These are phyloP conservation scores for Umbelopsis sp. DNA, from an alignment of 192 early-diverging fungal species.

Conservation along the genomic window DNA sequence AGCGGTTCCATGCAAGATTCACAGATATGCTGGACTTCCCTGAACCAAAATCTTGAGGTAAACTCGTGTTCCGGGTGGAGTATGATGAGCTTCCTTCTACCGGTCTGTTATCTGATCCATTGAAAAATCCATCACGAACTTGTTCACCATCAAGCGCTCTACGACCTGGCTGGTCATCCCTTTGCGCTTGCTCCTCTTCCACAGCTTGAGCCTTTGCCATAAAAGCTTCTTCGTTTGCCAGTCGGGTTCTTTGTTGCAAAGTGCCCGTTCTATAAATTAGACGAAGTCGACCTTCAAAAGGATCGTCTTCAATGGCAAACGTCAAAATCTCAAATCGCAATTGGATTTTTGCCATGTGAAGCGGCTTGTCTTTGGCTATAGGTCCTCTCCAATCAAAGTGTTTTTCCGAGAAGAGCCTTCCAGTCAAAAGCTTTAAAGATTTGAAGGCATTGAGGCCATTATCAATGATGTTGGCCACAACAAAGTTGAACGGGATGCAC, in stretches of 20 bases:
- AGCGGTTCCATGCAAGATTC: conserved; percentile 27
- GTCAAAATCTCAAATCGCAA: conserved; percentile 36
- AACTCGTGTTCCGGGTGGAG: conserved; percentile 28
- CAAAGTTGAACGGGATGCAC: conserved; percentile 41
- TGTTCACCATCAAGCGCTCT: conserved; percentile 10
- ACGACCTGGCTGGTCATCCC: not conserved
- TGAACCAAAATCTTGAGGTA: conserved; percentile 33
- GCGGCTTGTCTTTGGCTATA: conserved; percentile 25
- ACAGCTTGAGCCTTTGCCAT: conserved; percentile 38
- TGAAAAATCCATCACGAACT: conserved; percentile 8
- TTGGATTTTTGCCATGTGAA: conserved; percentile 29
- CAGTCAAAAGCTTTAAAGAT: conserved; percentile 29
- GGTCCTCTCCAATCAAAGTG: conserved; percentile 32
- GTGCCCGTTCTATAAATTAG: conserved; percentile 41
- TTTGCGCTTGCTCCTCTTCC: conserved; percentile 12
- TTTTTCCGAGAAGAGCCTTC: conserved; percentile 27
- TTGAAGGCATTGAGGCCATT: conserved; percentile 36
- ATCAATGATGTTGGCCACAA: conserved; percentile 42
- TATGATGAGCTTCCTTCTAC: conserved; percentile 34
- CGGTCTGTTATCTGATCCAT: not conserved
- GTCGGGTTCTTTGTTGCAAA: conserved; percentile 34
- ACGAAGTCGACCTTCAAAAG: conserved; percentile 43
- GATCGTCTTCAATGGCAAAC: conserved; percentile 47
- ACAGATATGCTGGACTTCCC: conserved; percentile 35
- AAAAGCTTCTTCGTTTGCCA: conserved; percentile 43